Base-by-base conservation (phyloP, 2,329 filamentous ascomycete genomes). In the Colletotrichum sp. region DNA sequence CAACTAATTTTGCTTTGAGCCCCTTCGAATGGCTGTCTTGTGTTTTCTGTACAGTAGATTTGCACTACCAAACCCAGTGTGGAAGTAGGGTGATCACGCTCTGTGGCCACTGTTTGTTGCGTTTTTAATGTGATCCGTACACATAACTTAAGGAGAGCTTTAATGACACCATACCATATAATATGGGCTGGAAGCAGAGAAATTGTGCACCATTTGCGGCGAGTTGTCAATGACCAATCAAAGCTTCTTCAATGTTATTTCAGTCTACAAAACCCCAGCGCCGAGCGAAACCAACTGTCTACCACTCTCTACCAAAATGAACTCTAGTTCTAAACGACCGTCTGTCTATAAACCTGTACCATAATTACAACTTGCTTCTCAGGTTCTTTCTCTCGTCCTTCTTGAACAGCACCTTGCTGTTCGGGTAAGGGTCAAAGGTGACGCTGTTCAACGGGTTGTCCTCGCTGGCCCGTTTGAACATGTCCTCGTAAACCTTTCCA, bases 401-500 rank as follows among this genome's bases (percentile, higher is more conserved):
- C 89, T 91, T 93, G 80, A 94, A 89, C 80, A 94, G 80, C 5
- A 90, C 87, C 76, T 87, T 86, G 75, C 86, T 92, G 79, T 92
- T 88, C 8, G 94, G 93, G 82, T 95, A 94, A 1, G 93, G 93
- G 79, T 96, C 93, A 72, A 95, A 91, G 0, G 92, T 92, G 72
- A 95, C 86, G 21, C 91, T 89, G 81, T 96, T 96, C 60, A 96
- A 85, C 3, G 94, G 94, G 81, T 96, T 96, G 79, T 93, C 84
- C 86, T 94, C 90, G 77, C 91, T 93, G 1, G 94, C 94, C 16
- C 94, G 87, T 80, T 92, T 87, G 85, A 95, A 96, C 87, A 96
- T 88, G 80, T 95, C 94, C 82, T 95, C 93, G 79, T 96, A 96
- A 2, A 95, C 94, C 80, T 93, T 92, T 24, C 94, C 94, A 77